Base-by-base conservation (phyloP, 768 basidiomycete genomes). In the Kockovaella imperatae region DNA sequence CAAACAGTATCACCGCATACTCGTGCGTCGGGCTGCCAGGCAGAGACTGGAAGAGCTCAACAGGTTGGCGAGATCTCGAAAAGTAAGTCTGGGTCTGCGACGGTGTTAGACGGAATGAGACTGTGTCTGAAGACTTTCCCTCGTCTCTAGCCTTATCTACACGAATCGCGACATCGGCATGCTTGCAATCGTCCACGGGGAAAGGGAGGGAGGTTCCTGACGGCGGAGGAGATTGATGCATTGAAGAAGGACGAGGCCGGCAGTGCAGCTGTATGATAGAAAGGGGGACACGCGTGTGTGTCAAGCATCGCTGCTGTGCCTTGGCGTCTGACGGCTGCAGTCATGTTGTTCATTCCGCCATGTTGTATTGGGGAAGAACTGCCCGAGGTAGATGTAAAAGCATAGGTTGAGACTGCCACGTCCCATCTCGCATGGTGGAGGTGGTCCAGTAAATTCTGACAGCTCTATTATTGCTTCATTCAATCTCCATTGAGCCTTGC, bases 1-100 rank as follows among this genome's bases (percentile, higher is more conserved):
- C 51, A 99, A 99, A 69, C 95, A 99, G 74, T 99, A 97, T 71
- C 89, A 91, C 62, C 86, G 95, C 68, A 97, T 99, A 63, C 80
- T 99, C 72, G 96, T 97, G 76, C 79, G 95, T 54, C 79, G 95
- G 47, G 80, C 86, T 58, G 90, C 93, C 4, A 75, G 93, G 35
- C 87, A 88, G 3, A 78, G 95, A 41, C 77, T 96, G 44, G 91
- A 95, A 64, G 93, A 97, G 72, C 78, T 97, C 45, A 90, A 95
- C 59, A 78, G 88, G 55, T 79, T 99, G 54, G 90, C 88, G 49
- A 79, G 83, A 59, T 86, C 93, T 71, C 79, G 95, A 68, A 97
- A 99, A 81, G 93, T 86, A 42, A 56, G 68, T 50, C 36, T 32
- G 15, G 3, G 34, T 11, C 10, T 32, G 17, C 10, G 36, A 26